Base-by-base conservation (phyloP, 495 filamentous ascomycete genomes). In the Daldinia grandis region DNA sequence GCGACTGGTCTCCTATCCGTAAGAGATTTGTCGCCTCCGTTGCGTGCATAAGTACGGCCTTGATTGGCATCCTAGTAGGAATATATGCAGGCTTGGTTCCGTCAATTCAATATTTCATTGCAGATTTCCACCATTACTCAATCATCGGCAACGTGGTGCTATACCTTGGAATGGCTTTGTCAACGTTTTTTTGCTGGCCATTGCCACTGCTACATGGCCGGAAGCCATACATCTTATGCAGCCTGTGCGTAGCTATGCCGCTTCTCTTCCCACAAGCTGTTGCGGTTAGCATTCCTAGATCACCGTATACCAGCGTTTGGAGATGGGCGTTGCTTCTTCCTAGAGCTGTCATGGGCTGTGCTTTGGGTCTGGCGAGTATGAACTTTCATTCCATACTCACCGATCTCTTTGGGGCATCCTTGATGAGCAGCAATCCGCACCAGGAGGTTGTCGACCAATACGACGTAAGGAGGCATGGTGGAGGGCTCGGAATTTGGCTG, bases 81-180 rank as follows among this genome's bases (percentile, higher is more conserved):
- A 89, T 92, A 27, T 94, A 94, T 72, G 88, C 88, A 60, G 91
- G 91, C 6, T 86, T 92, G 73, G 89, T 91, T 5, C 89, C 90
- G n/a, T 84, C 87, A 8, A 92, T 94, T 47, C 90, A 92, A 76
- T 91, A 92, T 72, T 86, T 84, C 66, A 84, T 94, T 58, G 87
- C 85, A 38, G 89, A 92, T 68, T 83, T 87, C 66, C 66, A 86
- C 56, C 87, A 92, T 69, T 85, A 87, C 61, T 84, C 87, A 6
- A 90, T 92, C 35, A 80, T 92, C 10, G 91, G 91, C 17, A 93
- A 93, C 73, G 86, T 90, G n/a, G 81, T 87, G 19, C 84, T 93
- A 60, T 92, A 89, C 67, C 69, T 90, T 28, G 89, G 90, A 12
- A 81, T 93, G 44, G 88, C 89, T 0, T 79, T 93, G 33, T 84